Evolutionary conservation across 2,329 filamentous ascomycete species (phyloP), one percentile per base, ranked within the genome.

Genomic region (Curvularia lunata): DNA sequence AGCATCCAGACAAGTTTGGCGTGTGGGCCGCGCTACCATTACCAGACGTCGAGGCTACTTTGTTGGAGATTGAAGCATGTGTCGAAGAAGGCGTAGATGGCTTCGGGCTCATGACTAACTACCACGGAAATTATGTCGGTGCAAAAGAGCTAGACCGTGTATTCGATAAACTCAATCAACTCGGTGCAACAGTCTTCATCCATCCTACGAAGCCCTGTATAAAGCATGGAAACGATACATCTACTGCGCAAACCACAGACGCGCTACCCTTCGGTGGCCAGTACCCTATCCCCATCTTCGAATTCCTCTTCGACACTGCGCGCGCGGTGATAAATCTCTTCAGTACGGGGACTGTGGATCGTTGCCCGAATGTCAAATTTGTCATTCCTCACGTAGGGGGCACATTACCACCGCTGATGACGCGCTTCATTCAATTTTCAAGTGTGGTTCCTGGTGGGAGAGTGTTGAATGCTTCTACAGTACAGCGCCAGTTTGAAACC

Each of bases 11-110:
- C 1, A 76, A 77, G 7, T 83, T 86, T 52, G 81, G 82, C 0
- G 85, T 81, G 69, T 86, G 83, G 69, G 84, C 84, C 0, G 80
- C 80, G 1, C 72, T 86, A 3, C 84, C 84, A 0, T 66, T 86
- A 0, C 83, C 84, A 0, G 79, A 84, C 61, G 75, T 85, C 0
- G 63, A 78, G 1, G 78, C 78, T 3, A 75, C 78, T 6, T 66
- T 86, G 6, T 61, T 65, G 3, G 84, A 86, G 62, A 82, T 86
- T 28, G 75, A 78, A 0, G 68, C 71, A 2, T 78, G 77, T 1
- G 68, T 80, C 2, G 69, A 74, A 9, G 74, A 81, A 28, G 77
- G 80, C 6, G 81, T 80, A 0, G 82, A 85, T 58, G 84, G 84
- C 1, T 79, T 85, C 47, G 78, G 77, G 0, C 64, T 86, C 4